phyloP scores from a whole-genome alignment of 306 rosid species.

The Rosa multiflora region DNA sequence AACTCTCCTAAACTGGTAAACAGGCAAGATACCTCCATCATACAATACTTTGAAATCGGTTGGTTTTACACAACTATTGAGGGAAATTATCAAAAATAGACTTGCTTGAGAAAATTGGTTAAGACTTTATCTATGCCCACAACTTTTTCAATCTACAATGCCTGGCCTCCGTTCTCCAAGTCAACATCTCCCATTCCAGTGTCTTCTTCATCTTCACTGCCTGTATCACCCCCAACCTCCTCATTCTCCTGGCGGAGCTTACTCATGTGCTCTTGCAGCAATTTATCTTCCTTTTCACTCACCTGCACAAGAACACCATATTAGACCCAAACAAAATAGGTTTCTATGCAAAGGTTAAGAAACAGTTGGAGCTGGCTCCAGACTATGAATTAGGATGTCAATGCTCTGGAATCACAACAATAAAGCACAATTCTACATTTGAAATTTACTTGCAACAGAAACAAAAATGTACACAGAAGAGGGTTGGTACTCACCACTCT shows the following conservation, averaged over 20 bases:
- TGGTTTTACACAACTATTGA: constrained; percentile 40
- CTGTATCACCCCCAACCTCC: constrained; percentile 77
- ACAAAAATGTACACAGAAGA: constrained; percentile 12
- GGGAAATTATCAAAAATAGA: constrained; percentile 10
- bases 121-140: constrained; percentile 18
- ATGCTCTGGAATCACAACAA: neutral
- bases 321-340: constrained; percentile 18
- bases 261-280: constrained; percentile 82
- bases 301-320: constrained; percentile 54
- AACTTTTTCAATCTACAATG: constrained; percentile 53
- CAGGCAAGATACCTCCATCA: constrained; percentile 31
- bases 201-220: constrained; percentile 96
- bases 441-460: neutral
- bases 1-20: constrained; percentile 19
- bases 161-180: constrained; percentile 59
- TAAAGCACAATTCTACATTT: neutral
- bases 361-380: neutral
- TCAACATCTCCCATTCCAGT: constrained; percentile 93
- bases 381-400: neutral
- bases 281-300: constrained; percentile 87
- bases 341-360: neutral
- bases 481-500: constrained; percentile 75
- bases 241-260: constrained; percentile 79
- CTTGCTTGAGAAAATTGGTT: constrained; percentile 25
- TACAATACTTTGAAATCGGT: constrained; percentile 11